Conservation (phyloP, 129 eudicot species). For the Mikania micrantha region DNA sequence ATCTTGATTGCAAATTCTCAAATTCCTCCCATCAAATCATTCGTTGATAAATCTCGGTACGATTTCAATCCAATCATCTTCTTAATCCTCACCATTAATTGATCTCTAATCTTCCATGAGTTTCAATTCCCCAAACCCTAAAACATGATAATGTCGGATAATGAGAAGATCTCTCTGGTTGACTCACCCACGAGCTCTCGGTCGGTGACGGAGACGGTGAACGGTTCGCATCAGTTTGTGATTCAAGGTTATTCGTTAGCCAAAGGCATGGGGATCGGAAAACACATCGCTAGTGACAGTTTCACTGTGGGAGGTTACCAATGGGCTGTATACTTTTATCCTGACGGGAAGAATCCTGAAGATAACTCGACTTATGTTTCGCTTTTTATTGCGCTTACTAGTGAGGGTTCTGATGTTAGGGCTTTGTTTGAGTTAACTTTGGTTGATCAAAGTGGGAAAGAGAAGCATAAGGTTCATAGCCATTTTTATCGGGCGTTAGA, state of each 20-base stretch:
- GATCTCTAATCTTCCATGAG: constrained; percentile 1
- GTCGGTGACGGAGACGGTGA: constrained; percentile 66
- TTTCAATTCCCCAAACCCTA: background rate
- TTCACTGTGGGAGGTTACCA: constrained; percentile 75
- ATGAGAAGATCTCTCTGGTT: constrained; percentile 13
- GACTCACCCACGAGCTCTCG: constrained; percentile 54
- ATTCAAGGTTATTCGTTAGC: constrained; percentile 82
- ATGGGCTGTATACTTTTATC: constrained; percentile 83
- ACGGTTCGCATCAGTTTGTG: constrained; percentile 75
- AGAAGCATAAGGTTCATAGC: constrained; percentile 75
- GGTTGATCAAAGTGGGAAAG: constrained; percentile 75
- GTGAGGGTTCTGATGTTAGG: constrained; percentile 82
- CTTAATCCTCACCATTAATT: background rate
- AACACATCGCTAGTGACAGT: constrained; percentile 78
- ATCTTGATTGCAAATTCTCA: background rate
- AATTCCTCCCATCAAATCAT: background rate
- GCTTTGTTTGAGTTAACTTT: constrained; percentile 78
- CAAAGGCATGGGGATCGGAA: constrained; percentile 80
- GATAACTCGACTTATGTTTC: constrained; percentile 73
- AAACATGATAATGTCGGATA: constrained; percentile 10
- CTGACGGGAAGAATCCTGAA: constrained; percentile 85
- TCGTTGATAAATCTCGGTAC: background rate
- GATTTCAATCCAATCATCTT: background rate
- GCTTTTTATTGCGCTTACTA: constrained; percentile 69
- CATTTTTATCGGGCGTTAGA: constrained; percentile 76